Conservation (phyloP, 345 rosid genomes). For the Arabidopsis arenosa region DNA sequence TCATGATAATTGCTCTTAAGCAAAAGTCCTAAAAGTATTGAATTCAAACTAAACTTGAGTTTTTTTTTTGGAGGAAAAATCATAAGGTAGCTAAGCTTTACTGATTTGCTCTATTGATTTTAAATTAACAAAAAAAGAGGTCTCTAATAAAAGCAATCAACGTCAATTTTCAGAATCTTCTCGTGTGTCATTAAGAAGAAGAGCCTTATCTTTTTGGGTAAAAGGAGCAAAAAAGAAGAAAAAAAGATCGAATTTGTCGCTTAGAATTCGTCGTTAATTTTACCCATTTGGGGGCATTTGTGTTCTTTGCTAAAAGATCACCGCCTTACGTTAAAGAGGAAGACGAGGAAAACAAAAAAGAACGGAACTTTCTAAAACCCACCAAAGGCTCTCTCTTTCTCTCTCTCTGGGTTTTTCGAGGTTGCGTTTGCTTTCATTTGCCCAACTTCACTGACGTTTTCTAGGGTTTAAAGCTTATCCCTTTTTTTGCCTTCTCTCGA, state of each 20-base stretch:
- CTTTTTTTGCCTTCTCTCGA: slow-evolving; percentile 28
- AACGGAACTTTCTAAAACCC: slow-evolving; percentile 40
- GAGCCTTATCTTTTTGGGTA: slow-evolving; percentile 41
- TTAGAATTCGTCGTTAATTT: slow-evolving; percentile 27
- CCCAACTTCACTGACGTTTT: slow-evolving; percentile 12
- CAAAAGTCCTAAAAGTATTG: slow-evolving; percentile 1
- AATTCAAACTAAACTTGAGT: neutral
- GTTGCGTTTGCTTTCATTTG: slow-evolving; percentile 24
- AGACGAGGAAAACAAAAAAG: slow-evolving; percentile 39
- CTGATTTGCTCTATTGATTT: slow-evolving; percentile 9
- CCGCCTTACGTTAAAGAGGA: slow-evolving; percentile 45
- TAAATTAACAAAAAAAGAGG: neutral
- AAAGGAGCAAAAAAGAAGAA: neutral
- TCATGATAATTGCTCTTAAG: neutral
- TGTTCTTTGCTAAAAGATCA: slow-evolving; percentile 28
- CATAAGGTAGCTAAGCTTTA: slow-evolving; percentile 2
- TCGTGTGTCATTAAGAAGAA: slow-evolving; percentile 38
- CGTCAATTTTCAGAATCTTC: slow-evolving; percentile 37
- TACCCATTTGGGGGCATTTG: slow-evolving; percentile 31
- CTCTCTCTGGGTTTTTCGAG: slow-evolving; percentile 39
- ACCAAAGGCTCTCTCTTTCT: neutral
- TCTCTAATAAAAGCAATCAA: slow-evolving; percentile 26
- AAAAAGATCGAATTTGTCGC: slow-evolving; percentile 23
- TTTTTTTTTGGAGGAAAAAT: no score
- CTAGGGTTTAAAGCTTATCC: slow-evolving; percentile 48